Conservation (phyloP, 352 stramenopile species). For the Globisporangium paroecandrum region DNA sequence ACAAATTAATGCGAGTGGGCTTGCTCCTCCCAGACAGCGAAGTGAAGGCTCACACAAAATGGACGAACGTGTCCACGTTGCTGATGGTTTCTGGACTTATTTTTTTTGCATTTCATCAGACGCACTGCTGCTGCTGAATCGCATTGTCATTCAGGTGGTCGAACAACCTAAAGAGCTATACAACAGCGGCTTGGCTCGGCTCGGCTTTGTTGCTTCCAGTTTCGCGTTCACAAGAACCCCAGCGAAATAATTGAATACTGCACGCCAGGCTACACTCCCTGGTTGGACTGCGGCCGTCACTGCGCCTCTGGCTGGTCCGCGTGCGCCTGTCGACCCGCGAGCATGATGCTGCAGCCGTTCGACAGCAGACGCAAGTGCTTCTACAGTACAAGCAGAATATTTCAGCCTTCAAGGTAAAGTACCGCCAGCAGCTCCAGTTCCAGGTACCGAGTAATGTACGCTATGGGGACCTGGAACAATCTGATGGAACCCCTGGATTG, state of each 20-base stretch:
- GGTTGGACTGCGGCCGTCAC: not conserved
- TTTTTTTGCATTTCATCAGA: constrained; percentile 3
- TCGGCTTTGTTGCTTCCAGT: not conserved
- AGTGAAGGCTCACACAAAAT: not conserved
- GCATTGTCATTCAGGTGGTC: constrained; percentile 9
- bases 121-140: not conserved
- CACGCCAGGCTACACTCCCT: not conserved
- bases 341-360: constrained; percentile 79
- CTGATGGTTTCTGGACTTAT: constrained; percentile 21
- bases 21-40: not conserved
- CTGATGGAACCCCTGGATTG: not conserved
- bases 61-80: constrained; percentile 5
- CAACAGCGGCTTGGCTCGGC: no score
- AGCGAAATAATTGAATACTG: not conserved
- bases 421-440: not conserved
- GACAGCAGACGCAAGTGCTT: constrained; percentile 61
- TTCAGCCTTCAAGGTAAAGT: not conserved
- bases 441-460: not conserved
- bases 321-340: constrained; percentile 18
- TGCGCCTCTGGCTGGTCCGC: not conserved
- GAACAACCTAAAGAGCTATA: not conserved
- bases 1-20: no score
- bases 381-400: constrained; percentile 17
- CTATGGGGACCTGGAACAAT: not conserved
- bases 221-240: no score